Conservation (phyloP, 352 stramenopile species). For the Globisporangium canariense region DNA sequence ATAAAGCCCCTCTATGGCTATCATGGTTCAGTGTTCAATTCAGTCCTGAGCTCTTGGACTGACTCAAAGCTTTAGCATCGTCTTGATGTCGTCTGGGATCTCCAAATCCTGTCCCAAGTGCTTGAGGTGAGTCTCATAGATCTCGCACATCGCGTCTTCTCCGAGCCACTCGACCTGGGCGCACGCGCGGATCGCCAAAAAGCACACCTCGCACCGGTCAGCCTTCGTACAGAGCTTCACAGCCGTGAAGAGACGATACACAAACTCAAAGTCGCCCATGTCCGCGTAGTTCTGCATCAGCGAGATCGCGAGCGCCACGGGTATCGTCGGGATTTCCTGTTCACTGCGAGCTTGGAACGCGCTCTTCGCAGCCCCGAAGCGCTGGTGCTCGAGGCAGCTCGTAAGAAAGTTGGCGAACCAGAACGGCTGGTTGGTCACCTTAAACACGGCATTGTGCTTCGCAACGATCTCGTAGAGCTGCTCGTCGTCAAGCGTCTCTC, state of each 20-base stretch:
- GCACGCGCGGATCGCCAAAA: conserved; percentile 8
- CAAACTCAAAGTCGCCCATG: conserved; percentile 9
- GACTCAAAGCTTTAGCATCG: background rate
- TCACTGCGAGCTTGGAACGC: conserved; percentile 3
- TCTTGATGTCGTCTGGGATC: conserved; percentile 4
- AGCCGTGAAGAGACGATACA: background rate
- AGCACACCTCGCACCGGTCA: conserved; percentile 1
- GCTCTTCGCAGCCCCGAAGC: conserved; percentile 12
- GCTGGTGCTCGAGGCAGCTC: conserved; percentile 8
- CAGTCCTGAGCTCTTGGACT: no score
- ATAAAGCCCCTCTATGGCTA: background rate
- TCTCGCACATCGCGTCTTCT: background rate
- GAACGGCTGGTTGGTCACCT: background rate
- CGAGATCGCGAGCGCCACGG: conserved; percentile 2
- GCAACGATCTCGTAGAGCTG: conserved; percentile 1
- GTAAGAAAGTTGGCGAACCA: conserved; percentile 11
- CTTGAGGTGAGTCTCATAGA: background rate
- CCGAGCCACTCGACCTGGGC: conserved; percentile 12
- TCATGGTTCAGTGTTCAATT: no score
- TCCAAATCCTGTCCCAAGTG: background rate
- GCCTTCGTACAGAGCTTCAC: conserved; percentile 1
- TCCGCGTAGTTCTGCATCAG: conserved; percentile 7
- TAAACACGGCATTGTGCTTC: conserved; percentile 1
- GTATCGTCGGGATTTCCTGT: conserved; percentile 9
- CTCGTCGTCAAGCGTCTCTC: background rate